Conservation (phyloP, 371 early-diverging fungal species). For the Hamiltosporidium magnivora region DNA sequence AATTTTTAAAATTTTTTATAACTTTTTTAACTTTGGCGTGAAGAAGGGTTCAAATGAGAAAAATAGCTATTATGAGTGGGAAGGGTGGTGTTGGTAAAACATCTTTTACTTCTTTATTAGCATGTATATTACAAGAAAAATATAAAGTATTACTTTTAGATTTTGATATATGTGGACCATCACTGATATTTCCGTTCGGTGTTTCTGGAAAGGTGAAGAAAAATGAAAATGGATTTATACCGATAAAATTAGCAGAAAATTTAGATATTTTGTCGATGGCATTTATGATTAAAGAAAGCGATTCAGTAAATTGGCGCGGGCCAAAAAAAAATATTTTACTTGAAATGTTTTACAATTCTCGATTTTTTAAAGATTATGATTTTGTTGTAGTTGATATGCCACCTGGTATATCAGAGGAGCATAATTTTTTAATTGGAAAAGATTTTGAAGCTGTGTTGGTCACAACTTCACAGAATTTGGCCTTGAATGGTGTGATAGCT, state of each 20-base stretch:
- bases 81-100: slow-evolving; percentile 97
- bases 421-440: slow-evolving; percentile 66
- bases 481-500: slow-evolving; percentile 80
- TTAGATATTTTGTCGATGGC: slow-evolving; percentile 79
- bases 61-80: slow-evolving; percentile 57
- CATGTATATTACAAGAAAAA: slow-evolving; percentile 55
- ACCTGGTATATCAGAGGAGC: slow-evolving; percentile 95
- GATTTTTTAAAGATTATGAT: slow-evolving; percentile 74
- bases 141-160: slow-evolving; percentile 78
- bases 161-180: slow-evolving; percentile 93
- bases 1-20: too few species aligned
- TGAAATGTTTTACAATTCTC: slow-evolving; percentile 79
- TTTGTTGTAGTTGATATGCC: slow-evolving; percentile 90
- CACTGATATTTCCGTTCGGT: slow-evolving; percentile 80
- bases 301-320: slow-evolving; percentile 94
- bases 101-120: slow-evolving; percentile 59
- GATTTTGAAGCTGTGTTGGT: slow-evolving; percentile 67
- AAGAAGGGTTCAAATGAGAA: not conserved
- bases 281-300: slow-evolving; percentile 73
- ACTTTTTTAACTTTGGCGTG: too few species aligned
- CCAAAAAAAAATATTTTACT: slow-evolving; percentile 68
- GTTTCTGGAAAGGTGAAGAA: slow-evolving; percentile 25
- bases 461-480: slow-evolving; percentile 90
- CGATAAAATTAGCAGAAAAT: slow-evolving; percentile 56
- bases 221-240: slow-evolving; percentile 42